Conservation (phyloP, 108 stramenopile genomes). For the Conticribra guillardii region DNA sequence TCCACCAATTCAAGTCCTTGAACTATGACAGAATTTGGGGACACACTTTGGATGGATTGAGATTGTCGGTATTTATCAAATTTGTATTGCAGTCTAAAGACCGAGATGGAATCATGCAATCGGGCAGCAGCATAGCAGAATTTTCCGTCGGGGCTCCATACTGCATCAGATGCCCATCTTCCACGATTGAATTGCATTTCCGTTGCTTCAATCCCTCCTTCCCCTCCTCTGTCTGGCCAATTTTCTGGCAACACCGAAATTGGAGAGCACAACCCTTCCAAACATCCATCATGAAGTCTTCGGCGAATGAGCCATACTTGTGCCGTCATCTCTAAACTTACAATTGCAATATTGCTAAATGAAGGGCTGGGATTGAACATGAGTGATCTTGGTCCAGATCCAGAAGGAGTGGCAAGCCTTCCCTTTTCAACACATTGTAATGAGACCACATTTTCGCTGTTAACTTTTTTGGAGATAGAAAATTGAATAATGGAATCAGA, state of each 20-base stretch:
- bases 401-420: conserved; percentile 45
- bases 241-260: conserved; percentile 39
- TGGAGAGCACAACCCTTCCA: conserved; percentile 26
- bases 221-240: conserved; percentile 32
- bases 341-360: conserved; percentile 34
- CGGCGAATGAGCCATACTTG: conserved; percentile 39
- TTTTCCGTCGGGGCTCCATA: conserved; percentile 49
- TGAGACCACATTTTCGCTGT: not conserved
- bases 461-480: conserved; percentile 16
- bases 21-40: not conserved
- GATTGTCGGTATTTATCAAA: conserved; percentile 17
- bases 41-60: conserved; percentile 1
- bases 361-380: conserved; percentile 42
- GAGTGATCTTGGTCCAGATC: conserved; percentile 47
- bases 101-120: conserved; percentile 43
- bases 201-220: conserved; percentile 7
- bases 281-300: conserved; percentile 29
- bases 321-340: conserved; percentile 50
- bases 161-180: conserved; percentile 50
- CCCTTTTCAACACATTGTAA: conserved; percentile 30
- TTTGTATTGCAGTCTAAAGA: conserved; percentile 34
- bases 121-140: conserved; percentile 49
- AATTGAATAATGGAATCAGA: conserved; percentile 43
- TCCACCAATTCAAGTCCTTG: conserved; percentile 24
- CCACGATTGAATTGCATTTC: conserved; percentile 40